Base-by-base conservation (phyloP, 371 early-diverging fungal species). In the Mortierella sp. region DNA sequence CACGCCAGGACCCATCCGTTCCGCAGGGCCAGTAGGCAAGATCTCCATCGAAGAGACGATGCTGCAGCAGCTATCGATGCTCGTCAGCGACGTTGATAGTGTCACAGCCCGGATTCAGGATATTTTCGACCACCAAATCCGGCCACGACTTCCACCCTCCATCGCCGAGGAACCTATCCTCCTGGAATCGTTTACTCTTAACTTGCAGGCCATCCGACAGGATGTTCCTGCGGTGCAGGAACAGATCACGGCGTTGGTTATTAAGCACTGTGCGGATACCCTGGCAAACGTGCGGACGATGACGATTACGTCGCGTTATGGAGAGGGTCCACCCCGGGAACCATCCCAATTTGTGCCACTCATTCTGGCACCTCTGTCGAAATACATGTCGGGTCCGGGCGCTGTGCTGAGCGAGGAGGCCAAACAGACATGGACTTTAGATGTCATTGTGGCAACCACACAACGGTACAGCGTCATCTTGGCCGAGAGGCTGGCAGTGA, bases 341-440 rank as follows among this genome's bases (percentile, higher is more conserved):
- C 87, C 91, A 9, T 94, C 95, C 5, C 83, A 89, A n/a, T 95
- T 92, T 89, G 91, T 95, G 67, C 84, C 91, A 28, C 87, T 87
- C 50, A 87, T 94, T 26, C 86, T 94, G 64, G 84, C 88, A 44
- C 95, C 95, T 0, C 87, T 92, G 31, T 77, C 76, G n/a, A 59
- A 73, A 9, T 93, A 92, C 79, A 67, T 89, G 26, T 78, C 69
- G 2, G 84, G 90, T 16, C 87, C 89, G 73, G 87, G 82, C 13
- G 43, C 51, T 31, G 37, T 74, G 8, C 74, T 75, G 34, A 82
- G 64, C 57, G 37, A 50, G 13, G 77, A 71, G 19, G 48, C 76
- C 5, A 53, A 77, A 5, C 74, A 79, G 26, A 55, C 67, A 9
- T 85, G 86, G 81, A 46, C 79, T 2, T n/a, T 59, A 50, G 76